Evolutionary conservation across 805 yeast species (phyloP), one percentile per base, ranked within the genome.

Genomic region (Candida yuanshanica): DNA sequence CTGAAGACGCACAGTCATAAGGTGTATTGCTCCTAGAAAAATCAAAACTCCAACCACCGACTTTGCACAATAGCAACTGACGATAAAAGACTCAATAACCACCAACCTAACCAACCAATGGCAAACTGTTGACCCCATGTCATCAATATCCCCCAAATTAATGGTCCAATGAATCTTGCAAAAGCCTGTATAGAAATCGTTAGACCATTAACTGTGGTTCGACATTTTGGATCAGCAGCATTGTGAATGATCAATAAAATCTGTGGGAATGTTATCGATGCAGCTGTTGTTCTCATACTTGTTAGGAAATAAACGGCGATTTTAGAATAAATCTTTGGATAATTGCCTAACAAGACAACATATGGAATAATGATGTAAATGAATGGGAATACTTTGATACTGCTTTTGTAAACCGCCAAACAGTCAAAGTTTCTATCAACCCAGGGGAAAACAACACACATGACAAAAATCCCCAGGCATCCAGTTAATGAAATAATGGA

Each of bases 401-500:
- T 59, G 2, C 60, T 37, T 35, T 73, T 60, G 52, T 65, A 74
- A 14, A 73, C 65, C 7, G 59, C 51, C 27, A 77, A 56, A 8
- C 78, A 64, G 29, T 70, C 70, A 47, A 65, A 69, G 34, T 59
- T 58, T 39, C 77, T 59, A 49, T 77, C 82, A 17, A 77, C 59
- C 31, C 58, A 59, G 4, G 83, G 83, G 55, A 70, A 77, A 5
- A 76, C 50, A 35, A 78, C 59, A 35, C 75, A 41, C 33, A 79
- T 70, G 35, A 73, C 61, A 35, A 74, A 48, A 16, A 74, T 70
- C 6, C 82, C 82, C 33, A 71, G 61, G 13, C 73, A 50, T 13
- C 83, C 83, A 2, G 77, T 72, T 2, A 66, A 45, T 6, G 82
- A 74, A 25, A 78, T 58, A 39, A 77, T 52, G 3, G 63, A 51